These are phyloP conservation scores for Plasmodium blacklocki DNA, from an alignment of 169 alveolate species.

Conservation along the genomic window DNA sequence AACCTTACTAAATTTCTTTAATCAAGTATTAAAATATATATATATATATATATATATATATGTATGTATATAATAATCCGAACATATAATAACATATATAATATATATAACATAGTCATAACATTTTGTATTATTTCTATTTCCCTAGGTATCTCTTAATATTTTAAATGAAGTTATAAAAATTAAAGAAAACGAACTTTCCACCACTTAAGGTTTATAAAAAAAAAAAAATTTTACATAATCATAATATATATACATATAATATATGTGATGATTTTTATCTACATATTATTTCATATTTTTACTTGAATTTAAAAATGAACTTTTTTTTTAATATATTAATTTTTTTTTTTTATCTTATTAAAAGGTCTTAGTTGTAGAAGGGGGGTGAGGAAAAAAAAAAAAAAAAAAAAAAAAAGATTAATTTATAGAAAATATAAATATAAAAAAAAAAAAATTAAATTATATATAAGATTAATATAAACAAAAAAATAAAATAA, in stretches of 20 bases:
- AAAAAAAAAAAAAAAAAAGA: too few relatives aligned
- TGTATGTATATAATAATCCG: neutral
- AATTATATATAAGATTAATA: too few relatives aligned
- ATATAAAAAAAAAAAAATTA: too few relatives aligned
- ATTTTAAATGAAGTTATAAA: slow-evolving; percentile 35
- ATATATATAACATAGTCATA: too few relatives aligned
- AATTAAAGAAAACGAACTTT: slow-evolving; percentile 38
- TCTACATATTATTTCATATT: neutral
- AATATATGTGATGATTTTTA: neutral
- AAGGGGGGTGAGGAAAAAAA: too few relatives aligned
- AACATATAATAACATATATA: neutral
- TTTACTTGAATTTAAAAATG: neutral
- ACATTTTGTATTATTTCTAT: neutral
- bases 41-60: slow-evolving; percentile 12
- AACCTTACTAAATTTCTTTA: slow-evolving; percentile 39
- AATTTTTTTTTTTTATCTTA: too few relatives aligned
- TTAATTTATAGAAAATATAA: too few relatives aligned
- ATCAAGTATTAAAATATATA: slow-evolving; percentile 22
- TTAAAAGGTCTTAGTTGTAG: too few relatives aligned
- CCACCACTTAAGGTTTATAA: neutral
- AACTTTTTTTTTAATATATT: neutral
- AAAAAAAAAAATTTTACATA: neutral
- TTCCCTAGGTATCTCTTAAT: slow-evolving; percentile 9
- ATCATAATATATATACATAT: neutral
- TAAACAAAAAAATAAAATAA: too few relatives aligned